Percentiles rank a stretch among this genome's conserved stretches.
phyloP scores from a whole-genome alignment of 108 stramenopile species.

The Epipyxis sp. region DNA sequence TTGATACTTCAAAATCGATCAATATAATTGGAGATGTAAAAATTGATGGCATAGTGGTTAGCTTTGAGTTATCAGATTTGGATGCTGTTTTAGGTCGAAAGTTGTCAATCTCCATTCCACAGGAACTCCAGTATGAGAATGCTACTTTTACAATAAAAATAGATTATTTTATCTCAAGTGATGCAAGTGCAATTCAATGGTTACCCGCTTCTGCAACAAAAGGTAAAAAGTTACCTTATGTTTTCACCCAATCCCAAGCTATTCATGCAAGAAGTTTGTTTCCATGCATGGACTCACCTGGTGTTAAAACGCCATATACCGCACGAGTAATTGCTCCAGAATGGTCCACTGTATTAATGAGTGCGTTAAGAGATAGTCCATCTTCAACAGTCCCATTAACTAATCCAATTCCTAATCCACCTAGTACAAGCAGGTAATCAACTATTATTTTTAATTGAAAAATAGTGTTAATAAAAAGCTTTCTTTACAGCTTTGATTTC shows the following conservation, averaged over 20 bases:
- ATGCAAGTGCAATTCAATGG: conserved; percentile 84
- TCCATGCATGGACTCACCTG: conserved; percentile 74
- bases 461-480: no score
- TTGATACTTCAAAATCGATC: conserved; percentile 53
- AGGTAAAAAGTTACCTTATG: conserved; percentile 80
- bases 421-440: no score
- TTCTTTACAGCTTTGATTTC: conserved; percentile 58
- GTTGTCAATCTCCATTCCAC: conserved; percentile 28
- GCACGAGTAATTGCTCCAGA: not conserved
- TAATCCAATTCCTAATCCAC: conserved; percentile 24
- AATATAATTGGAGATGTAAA: conserved; percentile 17
- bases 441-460: no score
- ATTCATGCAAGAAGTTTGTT: conserved; percentile 90
- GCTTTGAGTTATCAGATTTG: conserved; percentile 50
- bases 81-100: not conserved
- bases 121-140: conserved; percentile 35
- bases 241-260: conserved; percentile 92
- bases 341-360: conserved; percentile 74
- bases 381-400: conserved; percentile 19
- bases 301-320: conserved; percentile 12
- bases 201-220: conserved; percentile 84
- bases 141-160: conserved; percentile 55
- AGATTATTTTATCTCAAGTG: conserved; percentile 66
- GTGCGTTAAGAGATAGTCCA: conserved; percentile 60
- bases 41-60: conserved; percentile 47